Evolutionary conservation across 192 early-diverging fungal genomes (phyloP), one percentile per base, ranked within the genome.

Genomic region (Funneliformis geosporum): DNA sequence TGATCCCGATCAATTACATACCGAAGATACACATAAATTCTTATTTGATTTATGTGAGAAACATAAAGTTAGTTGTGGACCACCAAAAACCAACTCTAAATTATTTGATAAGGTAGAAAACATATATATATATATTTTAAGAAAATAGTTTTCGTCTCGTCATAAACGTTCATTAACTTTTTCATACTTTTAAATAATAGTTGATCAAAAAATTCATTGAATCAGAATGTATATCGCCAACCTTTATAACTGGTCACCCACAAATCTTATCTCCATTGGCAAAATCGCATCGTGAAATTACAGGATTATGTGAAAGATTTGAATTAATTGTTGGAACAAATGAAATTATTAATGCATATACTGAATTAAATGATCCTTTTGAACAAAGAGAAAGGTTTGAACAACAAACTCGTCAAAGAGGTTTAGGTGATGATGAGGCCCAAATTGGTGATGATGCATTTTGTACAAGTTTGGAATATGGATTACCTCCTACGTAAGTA

Each of bases 281-380:
- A 85, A 99, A 99, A 93, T 92, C 92, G 73, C 97, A 99, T 84
- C 94, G 97, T 76, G 90, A 90, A 44, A 87, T 87, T 69, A 87
- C 94, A 42, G 97, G 97, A 46, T 87, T 99, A 47, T 97, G 95
- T 89, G 97, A 99, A 86, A 94, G 97, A 68, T 99, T 99, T 81
- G 97, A 99, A 88, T 91, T 95, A 82, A 98, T 98, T 83, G 96
- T 99, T 6, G 97, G 95, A 78, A 96, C 95, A 83, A 98, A 97
- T 93, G 98, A 99, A 83, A 90, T 99, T 72, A 95, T 94, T 89
- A 99, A 99, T 82, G 95, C 97, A 27, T 99, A 98, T 93, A 99
- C 98, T 12, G 98, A 99, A 91, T 90, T 99, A 86, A 99, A 99
- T 91, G 98, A 99, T 88, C 98, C 98, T 61, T 97, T 97, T 83